phyloP scores from a whole-genome alignment of 371 early-diverging fungal genomes.

The Phascolomyces articulosus region DNA sequence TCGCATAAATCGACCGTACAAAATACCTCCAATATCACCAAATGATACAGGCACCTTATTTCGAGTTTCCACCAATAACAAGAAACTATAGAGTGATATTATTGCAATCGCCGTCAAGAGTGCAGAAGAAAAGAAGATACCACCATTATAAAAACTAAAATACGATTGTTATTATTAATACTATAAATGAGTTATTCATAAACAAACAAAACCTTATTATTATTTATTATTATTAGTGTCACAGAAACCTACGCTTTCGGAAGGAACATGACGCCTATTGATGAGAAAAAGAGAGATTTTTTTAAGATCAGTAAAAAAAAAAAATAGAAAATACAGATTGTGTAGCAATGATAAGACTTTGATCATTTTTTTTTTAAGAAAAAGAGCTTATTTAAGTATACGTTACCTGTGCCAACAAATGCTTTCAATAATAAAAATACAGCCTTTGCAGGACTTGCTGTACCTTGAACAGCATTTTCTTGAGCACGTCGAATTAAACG shows the following conservation, averaged over 20 bases:
- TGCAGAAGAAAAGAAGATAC: conserved; percentile 62
- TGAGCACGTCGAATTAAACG: conserved; percentile 58
- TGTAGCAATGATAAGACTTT: neutral
- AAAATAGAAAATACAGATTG: conserved; percentile 10
- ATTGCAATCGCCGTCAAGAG: conserved; percentile 56
- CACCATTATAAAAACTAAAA: conserved; percentile 67
- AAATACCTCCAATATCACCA: conserved; percentile 78
- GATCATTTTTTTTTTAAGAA: neutral
- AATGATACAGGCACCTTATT: conserved; percentile 66
- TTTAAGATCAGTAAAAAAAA: conserved; percentile 24
- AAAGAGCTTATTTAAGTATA: too few relatives aligned
- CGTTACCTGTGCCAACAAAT: conserved; percentile 79
- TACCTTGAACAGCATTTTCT: conserved; percentile 72
- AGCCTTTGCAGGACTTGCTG: conserved; percentile 76
- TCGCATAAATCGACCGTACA: conserved; percentile 72
- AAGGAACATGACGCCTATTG: conserved; percentile 74
- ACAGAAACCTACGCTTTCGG: conserved; percentile 55
- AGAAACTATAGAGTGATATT: conserved; percentile 68
- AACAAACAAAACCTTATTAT: too few relatives aligned
- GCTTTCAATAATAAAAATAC: conserved; percentile 87
- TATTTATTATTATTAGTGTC: neutral
- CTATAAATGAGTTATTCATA: neutral
- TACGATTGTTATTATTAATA: too few relatives aligned
- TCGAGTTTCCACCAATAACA: conserved; percentile 62
- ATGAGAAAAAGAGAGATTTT: neutral